Evolutionary conservation across 1,284 basidiomycete species (phyloP).

Genomic region (Coriolopsis trogii): DNA sequence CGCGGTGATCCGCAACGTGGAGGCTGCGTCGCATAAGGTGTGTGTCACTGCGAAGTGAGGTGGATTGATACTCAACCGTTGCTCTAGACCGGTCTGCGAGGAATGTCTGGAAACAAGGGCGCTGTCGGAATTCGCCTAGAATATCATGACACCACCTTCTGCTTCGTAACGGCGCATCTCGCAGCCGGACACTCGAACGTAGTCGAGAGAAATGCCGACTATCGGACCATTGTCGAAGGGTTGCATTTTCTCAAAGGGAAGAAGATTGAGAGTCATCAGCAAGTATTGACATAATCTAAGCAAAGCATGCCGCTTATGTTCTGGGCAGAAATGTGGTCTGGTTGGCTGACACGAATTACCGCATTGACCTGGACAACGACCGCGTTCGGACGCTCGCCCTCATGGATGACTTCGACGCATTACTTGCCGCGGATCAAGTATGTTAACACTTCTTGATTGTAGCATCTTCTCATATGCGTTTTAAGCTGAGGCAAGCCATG

Average conservation of each 20-base stretch:
- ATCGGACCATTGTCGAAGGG: slow-evolving; percentile 82
- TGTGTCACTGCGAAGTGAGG: too few species aligned
- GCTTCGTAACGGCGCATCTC: slow-evolving; percentile 95
- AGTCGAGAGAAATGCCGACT: slow-evolving; percentile 93
- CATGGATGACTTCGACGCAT: slow-evolving; percentile 67
- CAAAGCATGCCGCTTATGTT: background rate
- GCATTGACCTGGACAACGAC: slow-evolving; percentile 86
- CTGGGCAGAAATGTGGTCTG: slow-evolving; percentile 88
- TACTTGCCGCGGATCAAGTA: slow-evolving; percentile 88
- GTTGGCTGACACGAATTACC: slow-evolving; percentile 96
- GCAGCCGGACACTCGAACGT: slow-evolving; percentile 92
- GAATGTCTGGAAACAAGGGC: slow-evolving; percentile 98
- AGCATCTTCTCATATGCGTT: background rate
- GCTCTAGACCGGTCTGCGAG: slow-evolving; percentile 88
- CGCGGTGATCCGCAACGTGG: slow-evolving; percentile 85
- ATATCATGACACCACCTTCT: slow-evolving; percentile 89
- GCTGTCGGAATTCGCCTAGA: slow-evolving; percentile 93
- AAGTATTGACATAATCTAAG: slow-evolving; percentile 31
- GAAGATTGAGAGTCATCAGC: slow-evolving; percentile 90
- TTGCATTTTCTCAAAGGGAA: slow-evolving; percentile 90
- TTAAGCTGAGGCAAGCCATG: slow-evolving; percentile 73
- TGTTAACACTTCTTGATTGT: background rate
- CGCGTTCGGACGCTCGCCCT: slow-evolving; percentile 70
- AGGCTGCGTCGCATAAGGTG: slow-evolving; percentile 91
- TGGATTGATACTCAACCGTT: background rate